Evolutionary conservation across 2,329 filamentous ascomycete genomes (phyloP), one percentile per base, ranked within the genome.

Genomic region (Acrocalymma vagum): DNA sequence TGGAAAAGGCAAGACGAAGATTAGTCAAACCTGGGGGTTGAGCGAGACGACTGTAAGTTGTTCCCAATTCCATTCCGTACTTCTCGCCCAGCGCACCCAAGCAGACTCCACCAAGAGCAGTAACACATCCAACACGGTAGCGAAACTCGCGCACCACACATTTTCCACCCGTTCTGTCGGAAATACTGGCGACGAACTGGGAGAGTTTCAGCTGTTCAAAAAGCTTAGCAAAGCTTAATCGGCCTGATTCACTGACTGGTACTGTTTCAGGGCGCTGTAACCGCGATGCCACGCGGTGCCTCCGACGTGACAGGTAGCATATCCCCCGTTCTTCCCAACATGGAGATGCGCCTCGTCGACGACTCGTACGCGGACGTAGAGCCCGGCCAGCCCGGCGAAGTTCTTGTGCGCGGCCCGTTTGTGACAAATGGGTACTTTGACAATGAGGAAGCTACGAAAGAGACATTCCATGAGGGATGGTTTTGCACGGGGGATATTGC

Each of bases 401-500:
- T 74, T 3, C 85, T 88, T 73, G 73, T 92, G 29, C 82, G 83
- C 34, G 89, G 89, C 0, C 88, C 88, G 1, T 91, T 92, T 48
- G 74, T 91, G 10, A 90, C 90, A 68, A 74, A 79, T 51, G 89
- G 87, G 1, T 94, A 91, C 63, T 78, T 84, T 57, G 87, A 88
- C 56, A 85, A 86, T 38, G 78, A 81, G 1, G 79, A 85, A 45
- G 82, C 84, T 3, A 88, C 87, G 3, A 74, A 72, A 4, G 84
- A 86, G 18, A 83, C 86, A 0, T 84, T 92, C 47, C 55, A 74
- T 0, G 88, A 92, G 48, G 89, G 88, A 2, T 95, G 84, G 75
- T 95, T 94, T 77, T 90, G 84, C 67, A 95, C 90, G 0, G 91
- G 90, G 3, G 90, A 95, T 58, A 83, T 95, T 20, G 87, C 88